These are phyloP conservation scores for Jamesozyma gamospora DNA, from an alignment of 805 yeast species.

Conservation along the genomic window DNA sequence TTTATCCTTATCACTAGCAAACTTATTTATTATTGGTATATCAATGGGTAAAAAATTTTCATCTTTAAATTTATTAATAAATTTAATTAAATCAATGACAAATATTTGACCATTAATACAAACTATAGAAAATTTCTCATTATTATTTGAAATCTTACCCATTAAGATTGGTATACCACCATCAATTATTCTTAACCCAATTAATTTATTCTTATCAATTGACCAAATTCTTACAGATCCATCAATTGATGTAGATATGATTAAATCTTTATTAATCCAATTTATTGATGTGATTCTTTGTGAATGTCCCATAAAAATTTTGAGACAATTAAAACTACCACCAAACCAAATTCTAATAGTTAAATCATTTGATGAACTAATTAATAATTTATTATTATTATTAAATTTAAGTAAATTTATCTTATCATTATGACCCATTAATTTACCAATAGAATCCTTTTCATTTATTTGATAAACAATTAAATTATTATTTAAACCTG, in stretches of 20 bases:
- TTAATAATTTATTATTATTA: slow-evolving; percentile 40
- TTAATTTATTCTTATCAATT: slow-evolving; percentile 20
- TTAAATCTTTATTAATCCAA: slow-evolving; percentile 40
- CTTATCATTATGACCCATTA: slow-evolving; percentile 57
- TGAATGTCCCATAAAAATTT: slow-evolving; percentile 43
- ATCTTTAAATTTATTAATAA: slow-evolving; percentile 15
- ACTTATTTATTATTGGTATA: slow-evolving; percentile 18
- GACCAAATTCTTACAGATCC: slow-evolving; percentile 66
- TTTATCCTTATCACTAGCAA: slow-evolving; percentile 20
- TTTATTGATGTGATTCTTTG: slow-evolving; percentile 45
- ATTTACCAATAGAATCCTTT: slow-evolving; percentile 38
- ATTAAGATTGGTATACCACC: slow-evolving; percentile 48
- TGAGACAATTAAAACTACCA: slow-evolving; percentile 42
- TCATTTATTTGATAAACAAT: slow-evolving; percentile 45
- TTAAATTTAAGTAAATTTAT: slow-evolving; percentile 51
- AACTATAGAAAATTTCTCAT: slow-evolving; percentile 47
- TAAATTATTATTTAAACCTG: slow-evolving; percentile 47
- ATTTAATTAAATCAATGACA: slow-evolving; percentile 34
- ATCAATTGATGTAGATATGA: slow-evolving; percentile 57
- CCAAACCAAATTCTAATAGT: slow-evolving; percentile 69
- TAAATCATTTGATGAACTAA: slow-evolving; percentile 73
- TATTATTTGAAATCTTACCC: slow-evolving; percentile 43
- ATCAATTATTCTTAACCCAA: slow-evolving; percentile 25
- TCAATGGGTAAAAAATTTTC: slow-evolving; percentile 18
- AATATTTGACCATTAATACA: slow-evolving; percentile 53